phyloP scores from a whole-genome alignment of 768 basidiomycete species.

The Naematelia aurantialba region DNA sequence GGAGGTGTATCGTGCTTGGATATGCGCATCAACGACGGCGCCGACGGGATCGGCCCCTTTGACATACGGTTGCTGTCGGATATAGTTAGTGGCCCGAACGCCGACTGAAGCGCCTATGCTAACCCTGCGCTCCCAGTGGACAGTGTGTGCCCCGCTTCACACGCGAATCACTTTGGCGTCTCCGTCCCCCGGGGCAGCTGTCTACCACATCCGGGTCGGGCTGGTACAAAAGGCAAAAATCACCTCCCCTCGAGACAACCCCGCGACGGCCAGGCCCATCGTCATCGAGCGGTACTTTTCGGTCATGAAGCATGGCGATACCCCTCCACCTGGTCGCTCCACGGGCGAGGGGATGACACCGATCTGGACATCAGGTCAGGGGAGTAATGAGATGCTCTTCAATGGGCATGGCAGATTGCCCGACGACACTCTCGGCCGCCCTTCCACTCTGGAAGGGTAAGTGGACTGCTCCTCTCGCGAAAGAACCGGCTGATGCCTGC shows the following conservation, averaged over 20 bases:
- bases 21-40: slow-evolving; percentile 17
- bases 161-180: slow-evolving; percentile 18
- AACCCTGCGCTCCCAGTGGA: slow-evolving; percentile 19
- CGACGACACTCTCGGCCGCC: slow-evolving; percentile 34
- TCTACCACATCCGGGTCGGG: slow-evolving; percentile 27
- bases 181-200: slow-evolving; percentile 24
- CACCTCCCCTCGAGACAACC: slow-evolving; percentile 27
- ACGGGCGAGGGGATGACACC: slow-evolving; percentile 4
- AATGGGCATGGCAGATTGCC: slow-evolving; percentile 31
- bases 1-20: slow-evolving; percentile 22
- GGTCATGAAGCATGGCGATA: slow-evolving; percentile 13
- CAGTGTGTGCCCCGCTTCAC: slow-evolving; percentile 26
- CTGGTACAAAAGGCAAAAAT: slow-evolving; percentile 28
- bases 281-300: slow-evolving; percentile 13
- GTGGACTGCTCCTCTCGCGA: slow-evolving; percentile 1
- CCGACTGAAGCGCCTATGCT: neutral
- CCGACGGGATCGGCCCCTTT: slow-evolving; percentile 18
- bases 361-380: slow-evolving; percentile 17
- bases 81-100: slow-evolving; percentile 14
- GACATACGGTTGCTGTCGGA: slow-evolving; percentile 20
- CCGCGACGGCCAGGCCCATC: slow-evolving; percentile 19
- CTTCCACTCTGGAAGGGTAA: slow-evolving; percentile 41
- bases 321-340: slow-evolving; percentile 8
- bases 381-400: slow-evolving; percentile 17
- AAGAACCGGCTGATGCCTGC: neutral